A percentile compares a stretch with the other conserved stretches of the same genome.
Evolutionary conservation across 805 yeast genomes (phyloP).

Genomic region (Candida insectalens): DNA sequence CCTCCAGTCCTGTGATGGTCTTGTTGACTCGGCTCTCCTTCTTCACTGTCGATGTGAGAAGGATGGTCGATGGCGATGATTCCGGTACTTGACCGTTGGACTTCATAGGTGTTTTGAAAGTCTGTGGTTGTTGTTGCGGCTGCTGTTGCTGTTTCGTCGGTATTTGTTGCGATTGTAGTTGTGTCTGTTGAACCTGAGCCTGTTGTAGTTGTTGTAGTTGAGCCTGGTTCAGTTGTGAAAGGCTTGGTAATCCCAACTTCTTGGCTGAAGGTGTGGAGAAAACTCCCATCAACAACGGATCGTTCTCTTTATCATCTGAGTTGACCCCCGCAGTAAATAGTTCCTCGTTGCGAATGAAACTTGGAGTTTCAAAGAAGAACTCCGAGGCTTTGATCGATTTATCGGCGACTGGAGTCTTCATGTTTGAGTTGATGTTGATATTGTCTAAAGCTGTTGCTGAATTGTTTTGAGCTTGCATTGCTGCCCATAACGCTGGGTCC

Average conservation of each 20-base stretch:
- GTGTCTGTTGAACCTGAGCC: not conserved
- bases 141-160: constrained; percentile 5
- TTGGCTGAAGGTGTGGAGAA: constrained; percentile 1
- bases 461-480: not conserved
- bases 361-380: constrained; percentile 16
- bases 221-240: not conserved
- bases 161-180: constrained; percentile 12
- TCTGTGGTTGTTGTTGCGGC: not conserved
- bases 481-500: no score
- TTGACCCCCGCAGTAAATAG: constrained; percentile 10
- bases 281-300: constrained; percentile 5
- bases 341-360: constrained; percentile 5
- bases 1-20: constrained; percentile 10
- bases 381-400: constrained; percentile 14
- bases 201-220: no score
- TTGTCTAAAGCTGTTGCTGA: not conserved
- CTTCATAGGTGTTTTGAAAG: not conserved
- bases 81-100: constrained; percentile 4
- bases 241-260: no score
- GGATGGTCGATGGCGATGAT: constrained; percentile 27
- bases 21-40: constrained; percentile 1
- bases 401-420: constrained; percentile 14
- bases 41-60: constrained; percentile 16
- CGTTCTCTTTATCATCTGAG: constrained; percentile 16
- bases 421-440: constrained; percentile 4